Conservation (phyloP, 257 asterid genomes). For the Gynochthodes officinalis region DNA sequence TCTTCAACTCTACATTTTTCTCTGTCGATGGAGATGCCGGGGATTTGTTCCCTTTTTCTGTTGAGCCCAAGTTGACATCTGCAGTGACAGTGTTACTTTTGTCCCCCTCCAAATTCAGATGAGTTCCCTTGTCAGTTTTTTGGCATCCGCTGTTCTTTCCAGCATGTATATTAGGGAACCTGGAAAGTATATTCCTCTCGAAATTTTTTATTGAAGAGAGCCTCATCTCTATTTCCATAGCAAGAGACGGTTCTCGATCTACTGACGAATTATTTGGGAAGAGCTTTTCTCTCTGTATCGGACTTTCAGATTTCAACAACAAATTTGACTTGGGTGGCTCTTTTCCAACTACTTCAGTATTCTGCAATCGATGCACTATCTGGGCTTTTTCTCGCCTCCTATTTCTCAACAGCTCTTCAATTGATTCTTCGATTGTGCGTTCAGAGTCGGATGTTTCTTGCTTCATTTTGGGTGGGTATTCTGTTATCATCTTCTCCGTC, state of each 20-base stretch:
- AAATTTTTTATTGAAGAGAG: conserved; percentile 17
- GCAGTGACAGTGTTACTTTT: conserved; percentile 12
- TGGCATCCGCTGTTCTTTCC: conserved; percentile 1
- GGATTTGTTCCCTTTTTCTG: conserved; percentile 13
- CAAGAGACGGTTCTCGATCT: conserved; percentile 21
- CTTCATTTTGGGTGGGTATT: conserved; percentile 15
- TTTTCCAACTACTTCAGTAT: conserved; percentile 16
- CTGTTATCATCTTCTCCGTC: conserved; percentile 14
- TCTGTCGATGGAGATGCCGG: conserved; percentile 8
- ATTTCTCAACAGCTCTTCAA: conserved; percentile 12
- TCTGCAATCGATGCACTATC: conserved; percentile 16
- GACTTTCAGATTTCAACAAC: conserved; percentile 7
- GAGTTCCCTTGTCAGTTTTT: not conserved
- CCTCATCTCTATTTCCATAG: conserved; percentile 22
- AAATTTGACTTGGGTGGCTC: conserved; percentile 17
- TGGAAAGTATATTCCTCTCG: conserved; percentile 14
- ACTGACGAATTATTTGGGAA: conserved; percentile 7
- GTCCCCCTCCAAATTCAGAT: conserved; percentile 13
- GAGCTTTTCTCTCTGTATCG: conserved; percentile 8
- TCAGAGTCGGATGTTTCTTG: conserved; percentile 17
- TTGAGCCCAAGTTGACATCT: conserved; percentile 14
- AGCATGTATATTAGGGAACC: conserved; percentile 2
- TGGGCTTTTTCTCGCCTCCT: conserved; percentile 23
- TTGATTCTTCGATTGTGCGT: conserved; percentile 13
- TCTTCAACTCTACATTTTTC: conserved; percentile 13